Percentiles rank a stretch among this genome's conserved stretches.
These are phyloP conservation scores for Naganishia sp. DNA, from an alignment of 1,284 basidiomycete species.

Conservation along the genomic window DNA sequence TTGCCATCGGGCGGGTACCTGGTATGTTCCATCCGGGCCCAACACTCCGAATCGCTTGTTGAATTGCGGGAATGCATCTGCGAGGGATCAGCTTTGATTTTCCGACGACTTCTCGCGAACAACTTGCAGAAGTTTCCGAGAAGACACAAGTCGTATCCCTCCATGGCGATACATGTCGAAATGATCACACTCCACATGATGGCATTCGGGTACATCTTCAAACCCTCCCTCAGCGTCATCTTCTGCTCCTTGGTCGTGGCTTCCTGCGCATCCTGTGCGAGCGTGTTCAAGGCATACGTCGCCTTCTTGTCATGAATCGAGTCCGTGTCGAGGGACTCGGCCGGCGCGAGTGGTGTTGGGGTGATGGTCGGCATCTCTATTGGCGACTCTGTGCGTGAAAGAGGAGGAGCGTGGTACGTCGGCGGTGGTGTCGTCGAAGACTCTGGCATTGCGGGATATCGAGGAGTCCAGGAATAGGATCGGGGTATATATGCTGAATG, in stretches of 20 bases:
- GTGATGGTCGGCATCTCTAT: conserved; percentile 2
- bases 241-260: conserved; percentile 49
- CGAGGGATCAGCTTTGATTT: background rate
- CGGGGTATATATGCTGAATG: too few relatives aligned
- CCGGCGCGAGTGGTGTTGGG: conserved; percentile 1
- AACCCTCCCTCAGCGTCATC: conserved; percentile 50
- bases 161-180: conserved; percentile 56
- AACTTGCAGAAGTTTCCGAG: conserved; percentile 47
- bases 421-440: background rate
- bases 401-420: background rate
- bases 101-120: background rate
- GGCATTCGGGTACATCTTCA: conserved; percentile 55
- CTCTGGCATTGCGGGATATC: conserved; percentile 1
- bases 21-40: conserved; percentile 48
- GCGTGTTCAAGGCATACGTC: conserved; percentile 3
- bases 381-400: conserved; percentile 13
- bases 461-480: too few relatives aligned
- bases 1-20: conserved; percentile 57
- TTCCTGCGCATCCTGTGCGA: conserved; percentile 31
- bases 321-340: conserved; percentile 3
- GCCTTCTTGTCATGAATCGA: conserved; percentile 7
- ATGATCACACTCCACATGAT: conserved; percentile 55
- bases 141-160: conserved; percentile 52
- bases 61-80: conserved; percentile 50
- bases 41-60: conserved; percentile 47